Percentiles rank a stretch among this genome's conserved stretches.
phyloP scores from a whole-genome alignment of 225 moss, liverwort and hornwort genomes.

The Ulota crispa region DNA sequence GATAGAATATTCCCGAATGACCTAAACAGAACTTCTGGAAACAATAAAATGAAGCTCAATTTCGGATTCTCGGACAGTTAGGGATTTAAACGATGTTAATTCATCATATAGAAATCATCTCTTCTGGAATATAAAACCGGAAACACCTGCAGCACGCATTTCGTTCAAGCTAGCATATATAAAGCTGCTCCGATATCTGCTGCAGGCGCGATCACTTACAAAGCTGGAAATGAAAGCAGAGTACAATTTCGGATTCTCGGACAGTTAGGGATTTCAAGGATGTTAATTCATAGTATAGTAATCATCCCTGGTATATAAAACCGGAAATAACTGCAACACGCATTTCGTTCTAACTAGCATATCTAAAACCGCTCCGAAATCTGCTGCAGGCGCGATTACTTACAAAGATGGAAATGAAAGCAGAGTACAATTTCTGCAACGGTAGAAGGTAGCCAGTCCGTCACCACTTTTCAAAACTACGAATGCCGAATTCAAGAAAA shows the following conservation, averaged over 20 bases:
- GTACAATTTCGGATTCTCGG: neutral
- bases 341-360: neutral
- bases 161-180: neutral
- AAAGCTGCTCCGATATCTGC: neutral
- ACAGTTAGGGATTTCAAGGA: neutral
- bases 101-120: neutral
- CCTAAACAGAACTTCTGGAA: neutral
- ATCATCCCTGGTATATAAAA: neutral
- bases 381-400: neutral
- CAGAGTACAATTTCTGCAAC: neutral
- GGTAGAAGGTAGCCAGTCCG: slow-evolving; percentile 1
- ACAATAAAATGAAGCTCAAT: neutral
- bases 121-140: neutral
- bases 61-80: neutral
- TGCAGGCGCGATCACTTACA: neutral
- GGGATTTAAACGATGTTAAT: neutral
- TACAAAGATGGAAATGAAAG: neutral
- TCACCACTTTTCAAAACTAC: neutral
- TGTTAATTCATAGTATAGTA: neutral
- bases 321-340: neutral
- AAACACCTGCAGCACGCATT: neutral
- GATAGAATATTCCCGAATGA: neutral
- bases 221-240: neutral
- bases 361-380: neutral
- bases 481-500: neutral